A percentile compares a stretch with the other conserved stretches of the same genome.
Conservation (phyloP, 179 eudicot genomes). For the Nepenthes alata region DNA sequence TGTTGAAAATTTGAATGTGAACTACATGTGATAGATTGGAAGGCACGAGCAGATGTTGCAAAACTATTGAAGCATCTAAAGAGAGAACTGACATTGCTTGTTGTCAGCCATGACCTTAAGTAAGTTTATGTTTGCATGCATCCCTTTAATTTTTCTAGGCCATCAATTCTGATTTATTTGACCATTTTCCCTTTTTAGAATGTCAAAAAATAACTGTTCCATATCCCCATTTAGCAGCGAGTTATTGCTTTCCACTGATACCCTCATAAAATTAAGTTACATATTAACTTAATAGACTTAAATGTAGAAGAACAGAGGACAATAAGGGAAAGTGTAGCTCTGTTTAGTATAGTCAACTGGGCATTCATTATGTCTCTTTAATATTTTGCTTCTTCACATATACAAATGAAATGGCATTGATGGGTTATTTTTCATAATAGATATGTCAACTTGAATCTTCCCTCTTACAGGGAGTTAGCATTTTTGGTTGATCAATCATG, state of each 20-base stretch:
- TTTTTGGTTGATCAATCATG: slow-evolving; percentile 78
- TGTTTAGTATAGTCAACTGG: background rate
- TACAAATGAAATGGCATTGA: too few species aligned
- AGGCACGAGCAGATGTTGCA: slow-evolving; percentile 94
- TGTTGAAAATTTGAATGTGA: too few species aligned
- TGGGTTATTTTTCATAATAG: too few species aligned
- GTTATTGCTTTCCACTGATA: too few species aligned
- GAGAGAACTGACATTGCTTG: slow-evolving; percentile 74
- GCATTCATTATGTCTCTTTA: background rate
- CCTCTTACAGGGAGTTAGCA: slow-evolving; percentile 61
- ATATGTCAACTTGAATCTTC: slow-evolving; percentile 2
- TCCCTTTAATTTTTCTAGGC: background rate
- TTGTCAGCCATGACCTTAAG: slow-evolving; percentile 86
- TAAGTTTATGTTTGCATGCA: background rate
- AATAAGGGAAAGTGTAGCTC: background rate
- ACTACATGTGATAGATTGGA: slow-evolving; percentile 53
- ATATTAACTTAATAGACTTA: too few species aligned
- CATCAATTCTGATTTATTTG: too few species aligned
- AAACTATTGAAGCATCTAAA: slow-evolving; percentile 67
- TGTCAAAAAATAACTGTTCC: too few species aligned
- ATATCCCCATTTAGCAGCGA: too few species aligned
- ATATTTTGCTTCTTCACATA: background rate
- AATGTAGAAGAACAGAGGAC: too few species aligned
- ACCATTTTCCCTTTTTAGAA: too few species aligned
- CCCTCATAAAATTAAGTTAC: too few species aligned